Conservation (phyloP, 495 filamentous ascomycete genomes). For the Penicillium tannophilum region DNA sequence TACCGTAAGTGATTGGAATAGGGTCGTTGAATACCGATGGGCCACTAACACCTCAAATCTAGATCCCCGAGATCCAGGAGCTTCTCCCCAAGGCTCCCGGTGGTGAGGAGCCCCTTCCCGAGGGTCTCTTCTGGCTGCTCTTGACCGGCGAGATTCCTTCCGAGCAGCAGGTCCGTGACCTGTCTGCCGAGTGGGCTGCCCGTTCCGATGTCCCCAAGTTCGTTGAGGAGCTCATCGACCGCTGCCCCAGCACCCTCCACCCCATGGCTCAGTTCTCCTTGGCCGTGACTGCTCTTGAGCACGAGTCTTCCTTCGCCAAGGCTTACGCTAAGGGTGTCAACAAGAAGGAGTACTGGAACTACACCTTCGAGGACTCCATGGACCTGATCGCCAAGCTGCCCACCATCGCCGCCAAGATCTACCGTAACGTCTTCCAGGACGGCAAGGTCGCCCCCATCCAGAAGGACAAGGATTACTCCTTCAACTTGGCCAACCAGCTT, state of each 20-base stretch:
- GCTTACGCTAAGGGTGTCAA: slow-evolving; percentile 97
- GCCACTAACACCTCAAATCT: slow-evolving; percentile 13
- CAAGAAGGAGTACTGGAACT: slow-evolving; percentile 99
- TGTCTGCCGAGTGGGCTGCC: slow-evolving; percentile 98
- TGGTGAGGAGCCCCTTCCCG: slow-evolving; percentile 92
- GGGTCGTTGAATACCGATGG: not conserved
- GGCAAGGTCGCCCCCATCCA: slow-evolving; percentile 94
- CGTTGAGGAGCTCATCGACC: slow-evolving; percentile 98
- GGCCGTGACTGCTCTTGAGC: slow-evolving; percentile 96
- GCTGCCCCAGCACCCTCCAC: slow-evolving; percentile 96
- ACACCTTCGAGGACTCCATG: slow-evolving; percentile 99
- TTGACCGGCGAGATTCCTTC: slow-evolving; percentile 95
- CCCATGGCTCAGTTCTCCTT: slow-evolving; percentile 99
- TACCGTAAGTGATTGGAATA: slow-evolving; percentile 59
- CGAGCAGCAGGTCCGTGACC: slow-evolving; percentile 95
- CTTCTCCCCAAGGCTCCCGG: slow-evolving; percentile 94
- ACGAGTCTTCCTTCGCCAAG: slow-evolving; percentile 95
- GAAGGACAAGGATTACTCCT: slow-evolving; percentile 98
- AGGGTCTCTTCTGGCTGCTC: slow-evolving; percentile 99
- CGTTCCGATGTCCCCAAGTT: slow-evolving; percentile 95
- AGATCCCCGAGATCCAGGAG: slow-evolving; percentile 98
- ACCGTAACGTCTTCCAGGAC: slow-evolving; percentile 99
- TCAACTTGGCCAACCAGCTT: slow-evolving; percentile 98
- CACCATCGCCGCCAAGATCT: slow-evolving; percentile 96
- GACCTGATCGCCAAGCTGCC: slow-evolving; percentile 99